Base-by-base conservation (phyloP, 257 asterid species). In the Solanum verrucosum region DNA sequence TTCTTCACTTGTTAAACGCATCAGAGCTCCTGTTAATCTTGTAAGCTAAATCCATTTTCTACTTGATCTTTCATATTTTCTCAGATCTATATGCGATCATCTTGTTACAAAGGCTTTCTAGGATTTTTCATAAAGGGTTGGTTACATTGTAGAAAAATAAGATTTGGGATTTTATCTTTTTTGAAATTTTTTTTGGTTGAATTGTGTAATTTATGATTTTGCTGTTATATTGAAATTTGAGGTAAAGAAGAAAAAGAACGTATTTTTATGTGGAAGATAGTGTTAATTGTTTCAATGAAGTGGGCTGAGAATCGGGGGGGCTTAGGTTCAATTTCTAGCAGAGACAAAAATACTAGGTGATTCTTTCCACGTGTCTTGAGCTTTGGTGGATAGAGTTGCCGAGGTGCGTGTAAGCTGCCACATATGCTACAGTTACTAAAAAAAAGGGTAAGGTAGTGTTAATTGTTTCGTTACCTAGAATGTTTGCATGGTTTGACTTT, bases 1-100 rank as follows among this genome's bases (percentile, higher is more conserved):
- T 5, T 96, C 99, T 0, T 92, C 95, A 42, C 87, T 96, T 87
- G 95, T 95, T 89, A 96, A 95, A 85, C 98, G 92, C 91, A 92
- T 95, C 95, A 96, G 91, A 87, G 98, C 99, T 87, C 99, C 98
- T 52, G 91, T 93, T 87, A 98, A 95, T 83, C 97, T 96, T 15
- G 99, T 96, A 84, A 93, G 95, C 16, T 81, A 68, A 23, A 67
- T 35, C 60, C n/a, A 9, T 34, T 60, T 6, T 12, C 0, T 52
- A 46, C 72, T 29, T 5, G 9, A 10, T n/a, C 9, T 6, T 42
- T 29, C 7, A 84, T 65, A 3, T 65, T 7, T 84, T 37, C 79
- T 85, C 38, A 85, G 88, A 86, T 71, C 88, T 86, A n/a, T 74
- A 70, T 70, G 20, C 13, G 37, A 20, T 40, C 67, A 68, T 15